Percentiles rank a stretch among this genome's conserved stretches.
These are phyloP conservation scores for Chlorella variabilis DNA, from an alignment of 163 green algal species.

Conservation along the genomic window DNA sequence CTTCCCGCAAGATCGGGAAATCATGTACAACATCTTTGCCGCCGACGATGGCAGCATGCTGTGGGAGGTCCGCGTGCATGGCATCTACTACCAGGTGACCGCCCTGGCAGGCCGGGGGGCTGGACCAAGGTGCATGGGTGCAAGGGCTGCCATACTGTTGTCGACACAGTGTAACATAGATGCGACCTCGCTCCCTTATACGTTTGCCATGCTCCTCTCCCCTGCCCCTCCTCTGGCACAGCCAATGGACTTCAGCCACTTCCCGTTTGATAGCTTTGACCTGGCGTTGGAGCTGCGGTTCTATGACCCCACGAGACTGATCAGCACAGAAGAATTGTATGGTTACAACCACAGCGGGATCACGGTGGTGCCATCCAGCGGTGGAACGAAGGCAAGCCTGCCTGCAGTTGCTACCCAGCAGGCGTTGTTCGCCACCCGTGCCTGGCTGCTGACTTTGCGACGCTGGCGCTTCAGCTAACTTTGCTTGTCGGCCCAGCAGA, in stretches of 20 bases:
- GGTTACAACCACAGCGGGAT: neutral
- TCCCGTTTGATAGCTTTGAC: slow-evolving; percentile 14
- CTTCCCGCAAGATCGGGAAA: slow-evolving; percentile 3
- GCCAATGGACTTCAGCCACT: neutral
- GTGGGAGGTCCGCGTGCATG: slow-evolving; percentile 1
- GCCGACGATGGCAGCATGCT: neutral
- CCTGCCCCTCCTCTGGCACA: neutral
- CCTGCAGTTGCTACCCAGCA: too few relatives aligned
- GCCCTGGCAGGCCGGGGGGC: too few relatives aligned
- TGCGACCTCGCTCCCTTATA: too few relatives aligned
- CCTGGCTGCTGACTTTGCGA: too few relatives aligned
- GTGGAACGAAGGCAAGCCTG: too few relatives aligned
- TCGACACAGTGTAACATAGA: too few relatives aligned
- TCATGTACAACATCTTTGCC: neutral
- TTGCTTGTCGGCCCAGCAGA: too few relatives aligned
- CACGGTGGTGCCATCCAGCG: neutral
- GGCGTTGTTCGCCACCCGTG: too few relatives aligned
- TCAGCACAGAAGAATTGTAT: neutral
- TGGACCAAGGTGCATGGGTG: too few relatives aligned
- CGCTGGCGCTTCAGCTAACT: too few relatives aligned
- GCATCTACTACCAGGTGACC: slow-evolving; percentile 17
- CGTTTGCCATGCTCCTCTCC: neutral
- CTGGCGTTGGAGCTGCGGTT: slow-evolving; percentile 1
- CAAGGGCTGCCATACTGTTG: too few relatives aligned
- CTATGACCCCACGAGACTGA: neutral